Evolutionary conservation across 306 rosid genomes (phyloP).

Genomic region (Cyamopsis tetragonoloba): DNA sequence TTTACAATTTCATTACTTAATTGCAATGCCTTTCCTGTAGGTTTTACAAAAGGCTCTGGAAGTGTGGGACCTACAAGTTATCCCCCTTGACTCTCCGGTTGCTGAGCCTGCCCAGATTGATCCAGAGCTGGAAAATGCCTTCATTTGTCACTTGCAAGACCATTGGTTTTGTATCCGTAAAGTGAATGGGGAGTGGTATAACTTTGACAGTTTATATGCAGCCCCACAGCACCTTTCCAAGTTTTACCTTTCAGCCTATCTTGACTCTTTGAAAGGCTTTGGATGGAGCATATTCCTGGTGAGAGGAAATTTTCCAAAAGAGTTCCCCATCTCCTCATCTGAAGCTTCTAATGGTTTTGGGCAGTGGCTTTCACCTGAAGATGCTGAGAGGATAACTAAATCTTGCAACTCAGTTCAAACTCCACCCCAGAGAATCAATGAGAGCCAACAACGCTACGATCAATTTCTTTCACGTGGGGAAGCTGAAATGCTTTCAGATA

Average conservation of each 20-base stretch:
- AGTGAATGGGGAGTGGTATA: conserved; percentile 93
- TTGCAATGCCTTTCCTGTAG: conserved; percentile 41
- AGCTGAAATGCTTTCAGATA: conserved; percentile 48
- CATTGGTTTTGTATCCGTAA: conserved; percentile 98
- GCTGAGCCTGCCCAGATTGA: conserved; percentile 98
- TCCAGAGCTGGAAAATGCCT: conserved; percentile 91
- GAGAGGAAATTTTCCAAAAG: conserved; percentile 90
- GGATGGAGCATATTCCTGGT: conserved; percentile 99
- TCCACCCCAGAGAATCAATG: conserved; percentile 41
- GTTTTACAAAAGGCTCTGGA: conserved; percentile 94
- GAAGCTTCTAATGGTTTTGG: conserved; percentile 94
- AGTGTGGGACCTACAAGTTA: conserved; percentile 98
- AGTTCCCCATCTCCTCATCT: conserved; percentile 77
- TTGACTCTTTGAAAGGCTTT: conserved; percentile 84
- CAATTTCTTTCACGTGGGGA: conserved; percentile 46
- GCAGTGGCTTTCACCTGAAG: conserved; percentile 95
- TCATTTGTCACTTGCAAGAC: conserved; percentile 90
- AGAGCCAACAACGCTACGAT: conserved; percentile 32
- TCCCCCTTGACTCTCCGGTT: conserved; percentile 94
- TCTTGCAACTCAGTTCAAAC: conserved; percentile 74
- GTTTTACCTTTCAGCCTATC: conserved; percentile 93
- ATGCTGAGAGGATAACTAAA: conserved; percentile 90
- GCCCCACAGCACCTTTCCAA: conserved; percentile 93
- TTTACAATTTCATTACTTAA: conserved; percentile 16
- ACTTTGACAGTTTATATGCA: conserved; percentile 94